Percentiles rank a stretch among this genome's conserved stretches.
Evolutionary conservation across 208 protist species (phyloP).

Genomic region (Trypanosoma caninum): DNA sequence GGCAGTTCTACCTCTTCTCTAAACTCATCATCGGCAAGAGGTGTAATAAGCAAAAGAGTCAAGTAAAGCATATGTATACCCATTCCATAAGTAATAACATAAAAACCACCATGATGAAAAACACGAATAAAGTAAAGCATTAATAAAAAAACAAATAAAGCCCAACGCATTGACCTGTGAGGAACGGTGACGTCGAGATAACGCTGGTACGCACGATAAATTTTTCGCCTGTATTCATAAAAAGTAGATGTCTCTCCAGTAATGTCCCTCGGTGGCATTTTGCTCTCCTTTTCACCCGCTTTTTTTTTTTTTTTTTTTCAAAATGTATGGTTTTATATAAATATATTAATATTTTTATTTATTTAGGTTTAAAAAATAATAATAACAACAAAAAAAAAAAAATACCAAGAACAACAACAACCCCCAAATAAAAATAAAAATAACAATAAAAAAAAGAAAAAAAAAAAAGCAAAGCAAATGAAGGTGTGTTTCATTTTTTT

Average conservation of each 20-base stretch:
- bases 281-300: neutral
- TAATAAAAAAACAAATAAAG: constrained; percentile 56
- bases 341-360: constrained; percentile 4
- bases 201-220: constrained; percentile 34
- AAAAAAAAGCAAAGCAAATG: neutral
- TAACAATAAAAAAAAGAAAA: neutral
- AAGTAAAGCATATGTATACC: constrained; percentile 97
- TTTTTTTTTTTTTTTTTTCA: neutral
- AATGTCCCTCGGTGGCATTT: constrained; percentile 31
- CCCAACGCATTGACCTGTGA: constrained; percentile 67
- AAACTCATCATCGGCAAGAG: constrained; percentile 80
- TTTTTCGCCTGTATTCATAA: constrained; percentile 17
- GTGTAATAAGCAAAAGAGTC: constrained; percentile 95
- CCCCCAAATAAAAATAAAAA: neutral
- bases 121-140: constrained; percentile 80
- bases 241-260: constrained; percentile 14
- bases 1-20: constrained; percentile 49
- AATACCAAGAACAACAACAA: constrained; percentile 9
- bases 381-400: constrained; percentile 7
- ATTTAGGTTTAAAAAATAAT: neutral
- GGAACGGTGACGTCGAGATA: constrained; percentile 74
- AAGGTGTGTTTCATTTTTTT: neutral
- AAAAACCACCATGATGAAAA: constrained; percentile 82
- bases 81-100: constrained; percentile 96
- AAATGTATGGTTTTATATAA: neutral